These are phyloP conservation scores for Psidium friedrichsthalianum DNA, from an alignment of 345 rosid genomes.

Conservation along the genomic window DNA sequence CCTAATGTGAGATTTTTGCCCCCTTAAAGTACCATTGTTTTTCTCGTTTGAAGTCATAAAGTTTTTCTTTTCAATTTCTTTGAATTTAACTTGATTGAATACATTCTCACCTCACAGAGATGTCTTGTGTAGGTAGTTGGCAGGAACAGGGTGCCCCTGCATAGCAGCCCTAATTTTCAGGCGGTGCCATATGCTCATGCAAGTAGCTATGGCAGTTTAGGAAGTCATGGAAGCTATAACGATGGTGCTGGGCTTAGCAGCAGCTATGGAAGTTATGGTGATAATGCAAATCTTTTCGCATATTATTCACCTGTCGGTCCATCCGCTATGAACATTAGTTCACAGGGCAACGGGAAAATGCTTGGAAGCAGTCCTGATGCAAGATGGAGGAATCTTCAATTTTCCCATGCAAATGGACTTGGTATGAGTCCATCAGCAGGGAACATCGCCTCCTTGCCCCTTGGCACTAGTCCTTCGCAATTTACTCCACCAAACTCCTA, in stretches of 20 bases:
- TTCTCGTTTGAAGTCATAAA: constrained; percentile 4
- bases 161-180: constrained; percentile 80
- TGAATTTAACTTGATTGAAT: neutral
- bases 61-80: neutral
- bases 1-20: constrained; percentile 61
- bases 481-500: constrained; percentile 84
- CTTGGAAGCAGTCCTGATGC: constrained; percentile 94
- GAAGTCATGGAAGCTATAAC: constrained; percentile 92
- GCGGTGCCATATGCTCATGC: constrained; percentile 56
- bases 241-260: constrained; percentile 69
- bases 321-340: constrained; percentile 63
- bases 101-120: neutral
- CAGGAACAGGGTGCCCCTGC: constrained; percentile 49
- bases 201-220: constrained; percentile 87
- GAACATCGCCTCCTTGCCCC: constrained; percentile 83
- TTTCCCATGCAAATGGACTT: constrained; percentile 75
- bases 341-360: constrained; percentile 61
- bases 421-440: constrained; percentile 92
- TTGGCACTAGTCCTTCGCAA: constrained; percentile 95
- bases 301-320: constrained; percentile 94
- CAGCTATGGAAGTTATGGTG: constrained; percentile 96
- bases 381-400: constrained; percentile 62
- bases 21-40: constrained; percentile 2
- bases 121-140: constrained; percentile 48
- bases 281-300: constrained; percentile 52